A percentile compares a stretch with the other conserved stretches of the same genome.
Evolutionary conservation across 108 stramenopile genomes (phyloP).

Genomic region (Schizochytrium sp.): DNA sequence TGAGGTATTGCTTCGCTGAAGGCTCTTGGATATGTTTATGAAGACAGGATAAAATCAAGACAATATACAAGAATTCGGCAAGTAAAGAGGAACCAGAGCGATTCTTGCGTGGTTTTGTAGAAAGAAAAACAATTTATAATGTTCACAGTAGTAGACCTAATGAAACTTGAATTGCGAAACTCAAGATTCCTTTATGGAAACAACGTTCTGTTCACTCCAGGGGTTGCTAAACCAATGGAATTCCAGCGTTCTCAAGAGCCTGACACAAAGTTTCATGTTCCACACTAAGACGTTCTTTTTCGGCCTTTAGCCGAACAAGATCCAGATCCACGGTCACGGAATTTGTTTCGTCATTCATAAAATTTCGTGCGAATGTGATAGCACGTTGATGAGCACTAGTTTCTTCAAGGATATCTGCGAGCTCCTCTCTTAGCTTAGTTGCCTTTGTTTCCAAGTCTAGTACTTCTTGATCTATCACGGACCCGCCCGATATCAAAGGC

Average conservation of each 20-base stretch:
- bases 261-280: background rate
- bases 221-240: background rate
- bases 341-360: background rate
- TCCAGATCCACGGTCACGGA: background rate
- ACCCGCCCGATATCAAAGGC: background rate
- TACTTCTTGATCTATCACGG: background rate
- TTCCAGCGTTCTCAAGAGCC: background rate
- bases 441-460: background rate
- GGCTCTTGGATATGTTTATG: no score
- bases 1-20: no score
- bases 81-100: no score
- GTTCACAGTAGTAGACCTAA: background rate
- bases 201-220: background rate
- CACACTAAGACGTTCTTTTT: background rate
- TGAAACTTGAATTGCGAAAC: background rate
- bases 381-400: slow-evolving; percentile 61
- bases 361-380: slow-evolving; percentile 6
- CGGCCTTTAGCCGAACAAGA: background rate
- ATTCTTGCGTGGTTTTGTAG: no score
- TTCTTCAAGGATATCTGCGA: slow-evolving; percentile 39
- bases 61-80: no score
- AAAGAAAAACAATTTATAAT: no score
- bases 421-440: background rate
- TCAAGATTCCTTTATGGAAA: background rate
- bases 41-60: no score